These are phyloP conservation scores for Besnoitia besnoiti DNA, from an alignment of 169 alveolate genomes.

Conservation along the genomic window DNA sequence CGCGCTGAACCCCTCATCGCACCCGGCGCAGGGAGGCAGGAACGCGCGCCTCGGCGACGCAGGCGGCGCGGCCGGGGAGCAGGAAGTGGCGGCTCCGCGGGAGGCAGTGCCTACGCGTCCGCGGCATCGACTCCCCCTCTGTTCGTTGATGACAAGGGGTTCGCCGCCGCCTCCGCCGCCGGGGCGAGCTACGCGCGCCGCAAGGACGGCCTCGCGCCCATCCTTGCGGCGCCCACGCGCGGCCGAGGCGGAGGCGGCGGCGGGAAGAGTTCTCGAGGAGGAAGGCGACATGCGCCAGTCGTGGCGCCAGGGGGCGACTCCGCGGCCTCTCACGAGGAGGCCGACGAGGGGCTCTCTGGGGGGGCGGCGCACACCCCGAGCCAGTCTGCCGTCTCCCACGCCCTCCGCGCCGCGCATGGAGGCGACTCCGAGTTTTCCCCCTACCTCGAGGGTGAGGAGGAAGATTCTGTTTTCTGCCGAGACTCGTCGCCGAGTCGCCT, in stretches of 20 bases:
- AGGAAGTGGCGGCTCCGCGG: too few relatives aligned
- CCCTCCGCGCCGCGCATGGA: neutral
- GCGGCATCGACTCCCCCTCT: neutral
- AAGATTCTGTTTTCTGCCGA: neutral
- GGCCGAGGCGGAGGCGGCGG: neutral
- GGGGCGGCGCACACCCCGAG: neutral
- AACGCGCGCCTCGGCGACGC: neutral
- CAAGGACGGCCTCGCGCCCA: neutral
- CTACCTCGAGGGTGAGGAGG: too few relatives aligned
- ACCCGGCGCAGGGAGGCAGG: too few relatives aligned
- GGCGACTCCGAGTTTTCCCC: neutral
- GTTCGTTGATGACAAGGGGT: neutral
- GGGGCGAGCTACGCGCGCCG: neutral
- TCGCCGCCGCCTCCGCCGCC: neutral
- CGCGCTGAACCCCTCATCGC: neutral
- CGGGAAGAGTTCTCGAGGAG: neutral
- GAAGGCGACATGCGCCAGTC: neutral
- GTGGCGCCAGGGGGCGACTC: too few relatives aligned
- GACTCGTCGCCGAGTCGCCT: neutral
- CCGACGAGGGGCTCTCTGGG: neutral
- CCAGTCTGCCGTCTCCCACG: neutral
- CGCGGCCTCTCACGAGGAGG: neutral
- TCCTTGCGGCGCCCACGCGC: too few relatives aligned
- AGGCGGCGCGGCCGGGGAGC: neutral
- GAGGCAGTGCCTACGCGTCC: too few relatives aligned